These are phyloP conservation scores for Abrus pulchellus DNA, from an alignment of 306 rosid species.

Conservation along the genomic window DNA sequence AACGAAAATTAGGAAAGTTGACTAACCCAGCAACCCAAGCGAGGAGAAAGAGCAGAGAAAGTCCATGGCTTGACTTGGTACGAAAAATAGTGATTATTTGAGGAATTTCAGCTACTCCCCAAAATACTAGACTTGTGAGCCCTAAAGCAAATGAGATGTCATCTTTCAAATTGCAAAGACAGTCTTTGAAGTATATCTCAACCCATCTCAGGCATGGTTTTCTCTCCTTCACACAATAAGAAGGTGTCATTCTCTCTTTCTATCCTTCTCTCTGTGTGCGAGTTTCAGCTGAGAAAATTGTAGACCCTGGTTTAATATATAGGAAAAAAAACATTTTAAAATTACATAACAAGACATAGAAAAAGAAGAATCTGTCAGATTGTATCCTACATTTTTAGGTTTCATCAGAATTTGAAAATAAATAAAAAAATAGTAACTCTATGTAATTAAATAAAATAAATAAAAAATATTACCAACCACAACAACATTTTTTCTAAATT, in stretches of 20 bases:
- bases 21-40: constrained; percentile 90
- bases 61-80: constrained; percentile 82
- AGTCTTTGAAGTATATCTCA: constrained; percentile 77
- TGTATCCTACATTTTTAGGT: background rate
- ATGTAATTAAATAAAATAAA: background rate
- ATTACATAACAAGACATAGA: background rate
- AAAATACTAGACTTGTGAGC: constrained; percentile 63
- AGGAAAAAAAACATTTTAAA: constrained; percentile 6
- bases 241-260: constrained; percentile 59
- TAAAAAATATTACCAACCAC: background rate
- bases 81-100: constrained; percentile 83
- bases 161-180: constrained; percentile 78
- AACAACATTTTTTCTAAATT: no score
- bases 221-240: constrained; percentile 72
- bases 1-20: background rate
- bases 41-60: constrained; percentile 83
- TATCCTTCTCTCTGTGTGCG: background rate
- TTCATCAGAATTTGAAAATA: background rate
- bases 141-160: constrained; percentile 80
- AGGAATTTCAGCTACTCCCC: constrained; percentile 96
- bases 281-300: background rate
- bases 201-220: constrained; percentile 76
- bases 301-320: constrained; percentile 24
- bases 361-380: background rate
- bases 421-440: background rate